phyloP scores from a whole-genome alignment of 148 eudicot species.

The Rheum nobile region DNA sequence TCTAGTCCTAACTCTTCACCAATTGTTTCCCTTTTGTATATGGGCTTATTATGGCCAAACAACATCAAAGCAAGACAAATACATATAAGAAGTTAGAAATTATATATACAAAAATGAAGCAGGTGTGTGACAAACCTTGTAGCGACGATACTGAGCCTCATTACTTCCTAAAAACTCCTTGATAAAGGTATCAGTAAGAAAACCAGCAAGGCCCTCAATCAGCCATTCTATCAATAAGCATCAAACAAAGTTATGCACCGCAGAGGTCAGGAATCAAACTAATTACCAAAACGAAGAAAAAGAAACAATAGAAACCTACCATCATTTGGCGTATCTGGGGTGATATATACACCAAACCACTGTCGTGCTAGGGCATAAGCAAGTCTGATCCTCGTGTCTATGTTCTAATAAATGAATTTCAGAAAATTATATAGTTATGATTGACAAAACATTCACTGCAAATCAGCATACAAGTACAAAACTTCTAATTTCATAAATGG shows the following conservation, averaged over 20 bases:
- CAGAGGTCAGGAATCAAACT: neutral
- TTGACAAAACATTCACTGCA: neutral
- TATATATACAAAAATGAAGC: neutral
- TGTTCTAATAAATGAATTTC: conserved; percentile 37
- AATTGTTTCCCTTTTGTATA: neutral
- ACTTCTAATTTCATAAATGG: neutral
- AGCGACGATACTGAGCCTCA: conserved; percentile 89
- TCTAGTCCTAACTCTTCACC: neutral
- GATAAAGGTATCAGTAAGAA: conserved; percentile 67
- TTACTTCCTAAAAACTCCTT: conserved; percentile 84
- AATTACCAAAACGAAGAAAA: conserved; percentile 6
- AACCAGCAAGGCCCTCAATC: conserved; percentile 94
- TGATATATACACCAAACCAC: conserved; percentile 96
- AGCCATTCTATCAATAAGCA: conserved; percentile 65
- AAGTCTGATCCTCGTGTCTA: conserved; percentile 81
- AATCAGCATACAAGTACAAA: neutral
- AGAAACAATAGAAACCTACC: conserved; percentile 38
- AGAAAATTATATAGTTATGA: neutral
- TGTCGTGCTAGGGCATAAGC: conserved; percentile 91
- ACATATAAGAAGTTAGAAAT: neutral
- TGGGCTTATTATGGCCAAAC: neutral
- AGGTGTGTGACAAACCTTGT: conserved; percentile 53
- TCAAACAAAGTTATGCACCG: neutral
- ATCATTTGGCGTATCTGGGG: conserved; percentile 83
- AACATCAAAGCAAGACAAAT: neutral